Evolutionary conservation across 768 basidiomycete genomes (phyloP).

Genomic region (Calocera cornea): DNA sequence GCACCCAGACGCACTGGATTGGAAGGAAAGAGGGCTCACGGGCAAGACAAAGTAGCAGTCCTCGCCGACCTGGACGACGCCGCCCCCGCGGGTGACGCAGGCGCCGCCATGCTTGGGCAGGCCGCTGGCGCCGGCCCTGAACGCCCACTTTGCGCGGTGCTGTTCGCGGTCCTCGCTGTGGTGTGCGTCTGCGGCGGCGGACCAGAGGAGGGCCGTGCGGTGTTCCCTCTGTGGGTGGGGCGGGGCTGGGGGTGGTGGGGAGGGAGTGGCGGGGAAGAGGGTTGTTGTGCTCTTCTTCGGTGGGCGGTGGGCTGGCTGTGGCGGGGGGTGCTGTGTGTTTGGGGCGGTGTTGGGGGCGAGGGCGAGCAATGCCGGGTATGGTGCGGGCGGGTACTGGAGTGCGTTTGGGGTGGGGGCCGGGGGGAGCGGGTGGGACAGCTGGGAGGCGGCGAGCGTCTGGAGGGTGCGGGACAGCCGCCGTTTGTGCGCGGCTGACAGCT

Average conservation of each 20-base stretch:
- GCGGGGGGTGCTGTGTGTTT: not conserved
- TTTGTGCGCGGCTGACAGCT: not conserved
- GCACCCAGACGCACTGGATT: no score
- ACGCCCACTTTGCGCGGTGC: not conserved
- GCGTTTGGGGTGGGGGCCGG: not conserved
- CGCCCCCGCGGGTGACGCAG: not conserved
- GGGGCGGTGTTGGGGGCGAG: not conserved
- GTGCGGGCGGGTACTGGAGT: not conserved
- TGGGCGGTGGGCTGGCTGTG: not conserved
- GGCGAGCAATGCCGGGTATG: not conserved
- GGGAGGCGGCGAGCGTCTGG: not conserved
- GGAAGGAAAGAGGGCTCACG: slow-evolving; percentile 8
- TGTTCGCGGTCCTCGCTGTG: not conserved
- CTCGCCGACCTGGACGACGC: slow-evolving; percentile 71
- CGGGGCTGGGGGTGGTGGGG: not conserved
- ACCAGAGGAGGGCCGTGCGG: not conserved
- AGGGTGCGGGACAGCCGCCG: not conserved
- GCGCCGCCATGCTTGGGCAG: not conserved
- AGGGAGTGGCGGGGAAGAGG: not conserved
- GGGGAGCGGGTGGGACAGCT: not conserved
- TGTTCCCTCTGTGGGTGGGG: not conserved
- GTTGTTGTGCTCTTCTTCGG: not conserved
- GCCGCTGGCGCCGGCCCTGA: not conserved
- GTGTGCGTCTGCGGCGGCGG: not conserved
- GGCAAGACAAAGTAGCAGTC: slow-evolving; percentile 72